phyloP scores from a whole-genome alignment of 345 rosid species.

The Anacardium occidentale region DNA sequence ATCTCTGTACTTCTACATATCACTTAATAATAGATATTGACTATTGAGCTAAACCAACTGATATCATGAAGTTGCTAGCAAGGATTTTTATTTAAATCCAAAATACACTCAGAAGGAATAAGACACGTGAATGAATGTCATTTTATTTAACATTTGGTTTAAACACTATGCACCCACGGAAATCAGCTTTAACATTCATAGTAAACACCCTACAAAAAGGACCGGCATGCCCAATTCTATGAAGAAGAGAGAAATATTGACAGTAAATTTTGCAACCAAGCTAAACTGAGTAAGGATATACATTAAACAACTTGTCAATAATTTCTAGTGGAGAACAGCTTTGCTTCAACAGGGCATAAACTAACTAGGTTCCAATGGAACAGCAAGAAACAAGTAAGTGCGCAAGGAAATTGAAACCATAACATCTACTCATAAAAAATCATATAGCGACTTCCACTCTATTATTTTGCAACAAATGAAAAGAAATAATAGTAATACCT shows the following conservation, averaged over 20 bases:
- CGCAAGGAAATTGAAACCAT: neutral
- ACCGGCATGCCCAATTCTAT: neutral
- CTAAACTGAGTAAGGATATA: no score
- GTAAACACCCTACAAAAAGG: neutral
- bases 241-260: neutral
- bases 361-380: neutral
- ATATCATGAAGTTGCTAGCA: neutral
- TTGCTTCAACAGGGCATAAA: neutral
- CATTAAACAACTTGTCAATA: neutral
- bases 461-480: conserved; percentile 2
- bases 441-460: neutral
- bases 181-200: neutral
- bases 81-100: neutral
- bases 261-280: neutral
- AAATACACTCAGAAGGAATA: neutral
- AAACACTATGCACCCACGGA: neutral
- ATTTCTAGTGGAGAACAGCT: neutral
- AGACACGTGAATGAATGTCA: neutral
- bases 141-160: neutral
- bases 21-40: neutral
- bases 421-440: no score
- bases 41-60: neutral
- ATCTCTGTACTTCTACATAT: neutral
- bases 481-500: conserved; percentile 43
- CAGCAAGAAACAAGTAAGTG: neutral